A percentile compares a stretch with the other conserved stretches of the same genome.
Conservation (phyloP, 768 basidiomycete genomes). For the Naganishia randhawae region DNA sequence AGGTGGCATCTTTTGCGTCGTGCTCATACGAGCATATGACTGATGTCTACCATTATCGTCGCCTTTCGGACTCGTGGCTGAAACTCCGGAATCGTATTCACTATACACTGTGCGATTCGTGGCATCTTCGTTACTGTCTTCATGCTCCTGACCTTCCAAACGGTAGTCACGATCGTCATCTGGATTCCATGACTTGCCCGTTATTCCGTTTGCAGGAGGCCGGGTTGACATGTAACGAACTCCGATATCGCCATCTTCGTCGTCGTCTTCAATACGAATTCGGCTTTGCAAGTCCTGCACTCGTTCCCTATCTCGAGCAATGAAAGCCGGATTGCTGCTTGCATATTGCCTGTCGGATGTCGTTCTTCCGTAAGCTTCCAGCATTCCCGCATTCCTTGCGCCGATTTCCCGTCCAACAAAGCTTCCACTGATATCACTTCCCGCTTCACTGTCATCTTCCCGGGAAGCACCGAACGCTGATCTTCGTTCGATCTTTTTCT, state of each 20-base stretch:
- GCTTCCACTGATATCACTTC: conserved; percentile 25
- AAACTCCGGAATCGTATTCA: conserved; percentile 28
- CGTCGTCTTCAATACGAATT: conserved; percentile 17
- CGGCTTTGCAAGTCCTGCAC: conserved; percentile 37
- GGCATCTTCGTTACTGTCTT: conserved; percentile 13
- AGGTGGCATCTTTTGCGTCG: not conserved
- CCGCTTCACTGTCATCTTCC: conserved; percentile 24
- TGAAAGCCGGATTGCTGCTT: conserved; percentile 25
- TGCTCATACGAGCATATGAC: not conserved
- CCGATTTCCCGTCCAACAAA: conserved; percentile 13
- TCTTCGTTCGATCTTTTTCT: conserved; percentile 32
- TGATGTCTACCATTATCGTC: conserved; percentile 8
- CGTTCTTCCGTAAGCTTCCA: conserved; percentile 8
- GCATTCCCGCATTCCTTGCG: conserved; percentile 9
- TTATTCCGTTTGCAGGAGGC: not conserved
- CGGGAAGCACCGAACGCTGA: conserved; percentile 45
- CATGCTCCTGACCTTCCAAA: conserved; percentile 2
- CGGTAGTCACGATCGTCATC: conserved; percentile 17
- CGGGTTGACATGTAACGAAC: not conserved
- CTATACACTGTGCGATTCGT: conserved; percentile 13
- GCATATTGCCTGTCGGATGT: not conserved
- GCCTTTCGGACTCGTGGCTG: conserved; percentile 17
- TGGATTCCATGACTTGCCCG: not conserved
- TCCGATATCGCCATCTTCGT: conserved; percentile 5
- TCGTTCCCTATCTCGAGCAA: conserved; percentile 30